A percentile compares a stretch with the other conserved stretches of the same genome.
phyloP scores from a whole-genome alignment of 2,329 filamentous ascomycete species.

The Metarhizium rileyi region DNA sequence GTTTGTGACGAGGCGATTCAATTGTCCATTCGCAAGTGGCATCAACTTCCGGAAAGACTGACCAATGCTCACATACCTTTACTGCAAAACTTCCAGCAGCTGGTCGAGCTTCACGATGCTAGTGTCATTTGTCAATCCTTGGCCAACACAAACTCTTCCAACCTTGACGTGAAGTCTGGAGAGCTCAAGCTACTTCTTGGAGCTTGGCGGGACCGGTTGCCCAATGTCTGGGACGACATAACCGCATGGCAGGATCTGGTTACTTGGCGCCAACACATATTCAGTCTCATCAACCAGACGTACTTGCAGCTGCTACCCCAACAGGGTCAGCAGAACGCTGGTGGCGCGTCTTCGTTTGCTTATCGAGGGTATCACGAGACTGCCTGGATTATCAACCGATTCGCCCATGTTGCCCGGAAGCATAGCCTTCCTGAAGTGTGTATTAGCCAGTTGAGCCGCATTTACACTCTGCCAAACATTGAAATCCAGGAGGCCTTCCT shows the following conservation, averaged over 20 bases:
- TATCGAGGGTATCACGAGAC: conserved; percentile 98
- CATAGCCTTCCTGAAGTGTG: conserved; percentile 95
- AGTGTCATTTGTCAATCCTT: conserved; percentile 93
- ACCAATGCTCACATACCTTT: conserved; percentile 94
- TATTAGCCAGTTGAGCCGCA: conserved; percentile 91
- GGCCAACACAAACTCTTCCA: conserved; percentile 69
- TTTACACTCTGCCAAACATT: conserved; percentile 97
- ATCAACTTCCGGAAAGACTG: conserved; percentile 87
- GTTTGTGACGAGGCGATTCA: conserved; percentile 96
- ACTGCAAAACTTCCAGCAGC: conserved; percentile 92
- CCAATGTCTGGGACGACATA: conserved; percentile 99
- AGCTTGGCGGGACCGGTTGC: conserved; percentile 89
- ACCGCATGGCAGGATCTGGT: conserved; percentile 98
- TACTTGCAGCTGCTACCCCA: conserved; percentile 79
- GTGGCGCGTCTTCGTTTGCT: conserved; percentile 78
- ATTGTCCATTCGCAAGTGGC: conserved; percentile 95
- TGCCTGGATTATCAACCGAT: conserved; percentile 99
- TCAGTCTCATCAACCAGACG: conserved; percentile 89
- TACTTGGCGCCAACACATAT: conserved; percentile 99
- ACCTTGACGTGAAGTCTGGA: conserved; percentile 87
- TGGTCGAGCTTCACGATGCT: conserved; percentile 95
- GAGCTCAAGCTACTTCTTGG: conserved; percentile 90
- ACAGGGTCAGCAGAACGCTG: conserved; percentile 64
- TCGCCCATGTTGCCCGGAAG: conserved; percentile 94
- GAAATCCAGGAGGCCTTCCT: conserved; percentile 99